Conservation (phyloP, 352 stramenopile species). For the Plasmopara muralis region DNA sequence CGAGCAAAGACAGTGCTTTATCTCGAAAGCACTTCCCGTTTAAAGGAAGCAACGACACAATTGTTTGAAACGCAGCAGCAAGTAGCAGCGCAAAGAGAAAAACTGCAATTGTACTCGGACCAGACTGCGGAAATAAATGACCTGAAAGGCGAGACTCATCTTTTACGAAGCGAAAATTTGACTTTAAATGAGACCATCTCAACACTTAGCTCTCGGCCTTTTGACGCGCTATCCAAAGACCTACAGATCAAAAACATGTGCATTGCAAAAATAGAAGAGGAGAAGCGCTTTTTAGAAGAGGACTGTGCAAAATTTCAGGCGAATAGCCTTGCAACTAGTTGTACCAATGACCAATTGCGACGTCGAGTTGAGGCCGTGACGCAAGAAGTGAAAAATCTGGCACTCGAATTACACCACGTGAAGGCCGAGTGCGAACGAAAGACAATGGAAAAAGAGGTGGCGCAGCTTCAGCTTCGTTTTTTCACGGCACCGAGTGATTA, state of each 20-base stretch:
- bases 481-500: slow-evolving; percentile 37
- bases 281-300: slow-evolving; percentile 18
- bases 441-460: slow-evolving; percentile 41
- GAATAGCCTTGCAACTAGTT: slow-evolving; percentile 10
- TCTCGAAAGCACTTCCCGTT: slow-evolving; percentile 22
- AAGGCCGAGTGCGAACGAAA: slow-evolving; percentile 28
- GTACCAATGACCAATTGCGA: slow-evolving; percentile 10
- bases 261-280: slow-evolving; percentile 42
- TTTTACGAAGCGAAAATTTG: slow-evolving; percentile 48
- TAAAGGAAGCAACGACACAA: slow-evolving; percentile 36
- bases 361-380: slow-evolving; percentile 15
- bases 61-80: slow-evolving; percentile 42
- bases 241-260: slow-evolving; percentile 39
- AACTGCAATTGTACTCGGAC: slow-evolving; percentile 33
- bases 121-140: slow-evolving; percentile 24
- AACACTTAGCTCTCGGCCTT: slow-evolving; percentile 44
- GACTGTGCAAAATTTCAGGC: slow-evolving; percentile 12
- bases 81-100: slow-evolving; percentile 28
- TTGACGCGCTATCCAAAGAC: slow-evolving; percentile 36
- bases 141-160: slow-evolving; percentile 39
- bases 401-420: slow-evolving; percentile 7
- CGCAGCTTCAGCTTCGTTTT: slow-evolving; percentile 50
- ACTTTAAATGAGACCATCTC: slow-evolving; percentile 42
- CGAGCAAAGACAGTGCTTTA: slow-evolving; percentile 35
- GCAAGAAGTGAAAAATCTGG: slow-evolving; percentile 24